Conservation (phyloP, 2,329 filamentous ascomycete species). For the Lecanicillium sp. region DNA sequence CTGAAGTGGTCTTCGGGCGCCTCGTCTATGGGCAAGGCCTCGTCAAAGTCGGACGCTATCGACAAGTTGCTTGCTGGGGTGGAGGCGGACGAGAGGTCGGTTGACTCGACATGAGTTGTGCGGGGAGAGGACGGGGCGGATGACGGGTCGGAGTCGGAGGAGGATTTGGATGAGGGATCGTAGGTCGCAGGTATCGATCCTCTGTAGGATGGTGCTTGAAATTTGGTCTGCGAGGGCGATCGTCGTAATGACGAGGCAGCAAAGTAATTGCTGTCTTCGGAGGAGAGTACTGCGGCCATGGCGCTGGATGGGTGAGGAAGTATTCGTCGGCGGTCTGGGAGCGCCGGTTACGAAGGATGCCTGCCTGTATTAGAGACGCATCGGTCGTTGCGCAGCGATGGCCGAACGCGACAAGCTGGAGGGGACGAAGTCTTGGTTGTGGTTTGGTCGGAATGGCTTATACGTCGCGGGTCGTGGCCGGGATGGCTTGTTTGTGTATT, state of each 20-base stretch:
- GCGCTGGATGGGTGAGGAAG: background rate
- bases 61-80: slow-evolving; percentile 58
- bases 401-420: too few relatives aligned
- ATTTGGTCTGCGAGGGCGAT: slow-evolving; percentile 54
- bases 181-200: slow-evolving; percentile 42
- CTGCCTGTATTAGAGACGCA: slow-evolving; percentile 7
- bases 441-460: too few relatives aligned
- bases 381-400: background rate
- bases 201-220: slow-evolving; percentile 36
- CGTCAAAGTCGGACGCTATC: slow-evolving; percentile 49
- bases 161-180: slow-evolving; percentile 31
- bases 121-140: slow-evolving; percentile 51
- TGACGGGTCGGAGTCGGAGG: slow-evolving; percentile 40
- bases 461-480: too few relatives aligned
- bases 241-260: slow-evolving; percentile 45
- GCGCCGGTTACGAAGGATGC: background rate
- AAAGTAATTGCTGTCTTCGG: slow-evolving; percentile 52
- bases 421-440: background rate
- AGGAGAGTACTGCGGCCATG: slow-evolving; percentile 50
- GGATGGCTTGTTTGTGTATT: too few relatives aligned
- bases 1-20: slow-evolving; percentile 38
- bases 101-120: slow-evolving; percentile 44
- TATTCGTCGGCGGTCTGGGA: too few relatives aligned
- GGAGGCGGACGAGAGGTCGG: slow-evolving; percentile 50
- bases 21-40: slow-evolving; percentile 34